Evolutionary conservation across 2,329 filamentous ascomycete genomes (phyloP), one percentile per base, ranked within the genome.

Genomic region (Pseudogymnoascus sp.): DNA sequence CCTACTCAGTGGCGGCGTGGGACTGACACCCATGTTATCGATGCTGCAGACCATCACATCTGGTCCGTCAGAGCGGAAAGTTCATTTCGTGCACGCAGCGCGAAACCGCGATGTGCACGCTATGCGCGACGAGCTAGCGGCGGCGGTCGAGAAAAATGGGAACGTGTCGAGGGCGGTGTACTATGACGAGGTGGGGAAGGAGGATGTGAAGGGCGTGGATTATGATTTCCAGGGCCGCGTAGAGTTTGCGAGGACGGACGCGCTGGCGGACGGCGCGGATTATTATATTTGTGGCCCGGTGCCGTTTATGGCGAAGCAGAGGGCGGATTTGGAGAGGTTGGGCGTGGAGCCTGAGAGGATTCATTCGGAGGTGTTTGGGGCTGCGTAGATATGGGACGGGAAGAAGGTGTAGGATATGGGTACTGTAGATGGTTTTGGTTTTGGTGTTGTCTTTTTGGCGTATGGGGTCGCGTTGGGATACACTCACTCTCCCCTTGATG

Each of bases 1-100:
- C 1, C 77, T 90, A 49, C 77, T 90, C 55, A 87, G 85, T 0
- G 85, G 85, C 0, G 88, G 88, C 21, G 85, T 90, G 9, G 88
- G 88, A 18, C 78, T 87, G 61, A 89, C 88, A 6, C 85, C 86
- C 28, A 77, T 89, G 75, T 76, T 86, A 64, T 79, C 84, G 55
- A 90, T 91, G 63, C 77, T 90, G 63, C 83, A 88, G 69, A 72
- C 86, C 8, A 62, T 69, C 41, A 65, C 72, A 3, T 69, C 70
- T 2, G 63, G 67, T 1, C 33, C 33, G 6, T 73, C 74, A 0
- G 67, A 70, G 21, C 74, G 83, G 58, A 81, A 79, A 7, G 78
- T 89, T 28, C 81, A 80, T 12, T 89, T 86, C 81, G 78, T 89
- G 62, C 86, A 90, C 69, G 82, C 79, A 1, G 81, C 84, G 1